phyloP scores from a whole-genome alignment of 2,329 filamentous ascomycete genomes.

The Colletotrichum simmondsii region DNA sequence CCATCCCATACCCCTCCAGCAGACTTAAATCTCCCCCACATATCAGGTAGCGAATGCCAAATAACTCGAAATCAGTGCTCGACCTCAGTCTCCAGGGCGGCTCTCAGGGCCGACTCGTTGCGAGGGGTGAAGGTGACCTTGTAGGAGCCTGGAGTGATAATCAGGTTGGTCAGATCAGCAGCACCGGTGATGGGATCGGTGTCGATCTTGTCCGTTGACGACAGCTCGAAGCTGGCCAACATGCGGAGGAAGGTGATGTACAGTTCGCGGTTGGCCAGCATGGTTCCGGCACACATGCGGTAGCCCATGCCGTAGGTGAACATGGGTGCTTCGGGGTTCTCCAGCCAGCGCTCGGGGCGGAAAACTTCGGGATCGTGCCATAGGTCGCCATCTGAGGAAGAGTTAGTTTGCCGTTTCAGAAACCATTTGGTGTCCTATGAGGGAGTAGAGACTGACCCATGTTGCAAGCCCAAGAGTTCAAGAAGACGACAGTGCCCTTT shows the following conservation, averaged over 20 bases:
- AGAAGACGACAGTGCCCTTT: constrained; percentile 60
- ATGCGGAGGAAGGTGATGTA: constrained; percentile 63
- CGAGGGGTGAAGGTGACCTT: constrained; percentile 21
- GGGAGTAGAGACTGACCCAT: constrained; percentile 40
- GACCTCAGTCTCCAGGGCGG: neutral
- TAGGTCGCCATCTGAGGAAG: constrained; percentile 60
- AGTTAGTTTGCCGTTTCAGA: neutral
- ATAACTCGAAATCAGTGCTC: neutral
- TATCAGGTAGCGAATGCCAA: too few species aligned
- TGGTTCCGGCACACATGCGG: constrained; percentile 64
- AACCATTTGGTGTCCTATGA: constrained; percentile 64
- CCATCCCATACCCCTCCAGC: neutral
- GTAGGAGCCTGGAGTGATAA: constrained; percentile 10
- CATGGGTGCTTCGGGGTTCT: constrained; percentile 53
- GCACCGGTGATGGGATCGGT: constrained; percentile 21
- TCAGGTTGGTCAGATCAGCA: constrained; percentile 23
- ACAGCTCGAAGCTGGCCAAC: constrained; percentile 60
- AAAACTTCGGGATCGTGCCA: constrained; percentile 75
- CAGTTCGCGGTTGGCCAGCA: constrained; percentile 64
- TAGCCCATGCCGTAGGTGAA: constrained; percentile 65
- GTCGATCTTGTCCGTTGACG: constrained; percentile 39
- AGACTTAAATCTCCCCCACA: too few species aligned
- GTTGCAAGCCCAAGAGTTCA: constrained; percentile 45
- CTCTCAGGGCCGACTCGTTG: constrained; percentile 6
- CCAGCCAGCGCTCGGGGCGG: constrained; percentile 58